Base-by-base conservation (phyloP, 495 filamentous ascomycete species). In the Penicillium salamii region DNA sequence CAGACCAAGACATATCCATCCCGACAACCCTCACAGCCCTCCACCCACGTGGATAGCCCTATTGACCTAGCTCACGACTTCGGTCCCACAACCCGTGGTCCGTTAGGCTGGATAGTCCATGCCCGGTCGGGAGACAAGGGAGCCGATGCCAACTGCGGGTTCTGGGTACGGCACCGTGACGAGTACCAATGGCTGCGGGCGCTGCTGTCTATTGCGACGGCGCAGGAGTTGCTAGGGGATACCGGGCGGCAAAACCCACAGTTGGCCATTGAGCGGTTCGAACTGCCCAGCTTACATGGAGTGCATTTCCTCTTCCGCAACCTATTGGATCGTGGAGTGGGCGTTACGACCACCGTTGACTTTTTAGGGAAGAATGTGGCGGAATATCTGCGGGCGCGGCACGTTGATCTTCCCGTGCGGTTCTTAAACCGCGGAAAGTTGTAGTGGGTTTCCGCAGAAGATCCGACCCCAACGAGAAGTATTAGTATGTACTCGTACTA, bases 261-360 rank as follows among this genome's bases (percentile, higher is more conserved):
- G 5, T 61, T 78, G 33, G 68, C 71, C 20, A 63, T 80, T 57
- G 76, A 80, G 41, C 71, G 76, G 1, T 80, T 79, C 46, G 79
- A 82, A 71, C 46, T 73, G 11, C 61, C 65, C 1, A 59, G 63
- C 23, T 53, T 73, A 8, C 57, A 60, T 17, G 68, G 67, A 0
- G 78, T 82, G 21, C 79, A 82, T 57, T 82, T 81, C 63, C 59
- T 82, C 18, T 72, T 83, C 32, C 71, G 75, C 40, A 77, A 80
- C 44, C 50, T 76, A 21, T 57, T 84, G 19, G 79, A 79, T 31
- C 67, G 78, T 7, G 80, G 79, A 4, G 78, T 80, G 1, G 72
- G 66, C 13, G 73, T 71, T 33, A 76, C 73, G 0, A 72, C 68
- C 13, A 75, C 67, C 1, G 67, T 76, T 26, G 79, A 83, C 46